Evolutionary conservation across 352 stramenopile genomes (phyloP).

Genomic region (Globisporangium viniferum): DNA sequence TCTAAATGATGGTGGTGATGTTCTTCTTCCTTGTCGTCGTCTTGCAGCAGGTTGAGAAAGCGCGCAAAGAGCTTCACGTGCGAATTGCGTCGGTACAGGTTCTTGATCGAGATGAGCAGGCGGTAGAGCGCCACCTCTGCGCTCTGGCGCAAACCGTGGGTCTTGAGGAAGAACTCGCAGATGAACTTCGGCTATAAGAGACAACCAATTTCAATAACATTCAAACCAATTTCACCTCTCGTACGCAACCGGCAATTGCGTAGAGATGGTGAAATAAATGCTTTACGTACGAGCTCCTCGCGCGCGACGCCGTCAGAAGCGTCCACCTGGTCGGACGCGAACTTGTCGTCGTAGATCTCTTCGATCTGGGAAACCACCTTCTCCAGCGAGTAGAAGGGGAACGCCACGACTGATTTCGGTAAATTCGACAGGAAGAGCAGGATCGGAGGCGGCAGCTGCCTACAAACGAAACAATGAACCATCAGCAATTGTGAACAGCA

Average conservation of each 20-base stretch:
- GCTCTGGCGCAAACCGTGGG: slow-evolving; percentile 49
- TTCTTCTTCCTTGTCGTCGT: neutral
- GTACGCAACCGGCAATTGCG: too few relatives aligned
- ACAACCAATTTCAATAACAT: neutral
- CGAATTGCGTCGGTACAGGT: slow-evolving; percentile 38
- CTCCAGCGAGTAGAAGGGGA: slow-evolving; percentile 56
- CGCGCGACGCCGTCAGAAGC: slow-evolving; percentile 55
- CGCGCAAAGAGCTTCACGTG: slow-evolving; percentile 69
- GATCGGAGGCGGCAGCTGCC: slow-evolving; percentile 46
- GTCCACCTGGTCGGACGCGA: slow-evolving; percentile 51
- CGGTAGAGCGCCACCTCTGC: slow-evolving; percentile 69
- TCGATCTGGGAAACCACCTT: slow-evolving; percentile 59
- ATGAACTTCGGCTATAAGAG: slow-evolving; percentile 51
- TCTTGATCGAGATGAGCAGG: slow-evolving; percentile 70
- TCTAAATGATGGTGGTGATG: neutral
- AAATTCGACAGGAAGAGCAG: slow-evolving; percentile 70
- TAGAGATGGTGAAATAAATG: too few relatives aligned
- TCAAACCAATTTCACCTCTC: too few relatives aligned
- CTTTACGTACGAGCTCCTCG: slow-evolving; percentile 41
- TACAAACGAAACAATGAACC: slow-evolving; percentile 6
- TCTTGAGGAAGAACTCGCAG: slow-evolving; percentile 75
- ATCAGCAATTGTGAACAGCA: neutral
- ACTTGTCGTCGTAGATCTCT: slow-evolving; percentile 78
- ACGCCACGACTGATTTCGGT: slow-evolving; percentile 65
- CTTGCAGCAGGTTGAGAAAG: slow-evolving; percentile 46